Evolutionary conservation across 2,329 filamentous ascomycete species (phyloP).

Genomic region (Penicillium sp.): DNA sequence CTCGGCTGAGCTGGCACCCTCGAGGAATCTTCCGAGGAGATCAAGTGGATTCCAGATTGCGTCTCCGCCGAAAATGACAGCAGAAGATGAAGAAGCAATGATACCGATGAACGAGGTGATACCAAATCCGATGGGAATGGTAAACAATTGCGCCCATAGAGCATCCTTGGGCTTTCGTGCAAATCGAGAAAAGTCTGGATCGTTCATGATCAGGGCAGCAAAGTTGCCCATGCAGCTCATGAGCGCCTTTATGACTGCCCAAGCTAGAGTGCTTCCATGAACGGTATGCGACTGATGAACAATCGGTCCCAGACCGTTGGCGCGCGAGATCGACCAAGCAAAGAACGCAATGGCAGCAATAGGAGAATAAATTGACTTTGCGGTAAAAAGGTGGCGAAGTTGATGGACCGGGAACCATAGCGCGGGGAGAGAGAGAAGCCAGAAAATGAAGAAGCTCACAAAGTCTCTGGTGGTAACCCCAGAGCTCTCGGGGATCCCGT

Average conservation of each 20-base stretch:
- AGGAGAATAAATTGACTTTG: constrained; percentile 85
- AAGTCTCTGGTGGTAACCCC: constrained; percentile 78
- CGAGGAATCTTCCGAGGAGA: constrained; percentile 69
- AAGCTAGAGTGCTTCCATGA: constrained; percentile 72
- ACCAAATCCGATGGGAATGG: constrained; percentile 73
- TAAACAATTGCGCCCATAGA: constrained; percentile 77
- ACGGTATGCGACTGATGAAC: constrained; percentile 69
- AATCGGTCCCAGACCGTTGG: constrained; percentile 82
- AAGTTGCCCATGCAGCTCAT: constrained; percentile 93
- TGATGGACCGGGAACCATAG: constrained; percentile 90
- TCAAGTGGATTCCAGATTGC: constrained; percentile 76
- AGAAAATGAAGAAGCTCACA: constrained; percentile 85
- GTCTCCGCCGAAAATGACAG: constrained; percentile 64
- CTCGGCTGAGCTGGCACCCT: constrained; percentile 70
- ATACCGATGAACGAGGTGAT: constrained; percentile 86
- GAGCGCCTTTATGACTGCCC: constrained; percentile 82
- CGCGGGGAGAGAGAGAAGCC: constrained; percentile 77
- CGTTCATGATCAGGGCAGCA: constrained; percentile 79
- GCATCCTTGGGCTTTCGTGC: constrained; percentile 76
- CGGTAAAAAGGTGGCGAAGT: constrained; percentile 87
- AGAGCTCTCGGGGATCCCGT: constrained; percentile 66
- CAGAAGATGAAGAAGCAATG: constrained; percentile 72
- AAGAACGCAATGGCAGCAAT: constrained; percentile 83
- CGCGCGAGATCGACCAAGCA: constrained; percentile 82
- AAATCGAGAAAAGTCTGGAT: constrained; percentile 86